Percentiles rank a stretch among this genome's conserved stretches.
Conservation (phyloP, 2,329 filamentous ascomycete species). For the Aspergillus viridinutans region DNA sequence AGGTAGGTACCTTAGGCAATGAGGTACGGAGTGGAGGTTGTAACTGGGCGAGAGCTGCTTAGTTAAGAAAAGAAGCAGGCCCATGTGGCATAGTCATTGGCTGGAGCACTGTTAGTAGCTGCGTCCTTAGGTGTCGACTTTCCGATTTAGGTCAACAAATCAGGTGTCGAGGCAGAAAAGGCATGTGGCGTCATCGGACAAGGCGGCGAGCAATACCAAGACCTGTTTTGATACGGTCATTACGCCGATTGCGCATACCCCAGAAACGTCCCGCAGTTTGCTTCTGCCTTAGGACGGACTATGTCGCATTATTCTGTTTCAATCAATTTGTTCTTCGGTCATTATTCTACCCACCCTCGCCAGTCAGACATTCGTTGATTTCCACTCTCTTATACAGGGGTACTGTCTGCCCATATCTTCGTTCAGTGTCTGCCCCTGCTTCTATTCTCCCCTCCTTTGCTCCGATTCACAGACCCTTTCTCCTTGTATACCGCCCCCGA, state of each 20-base stretch:
- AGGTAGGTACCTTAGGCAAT: not conserved
- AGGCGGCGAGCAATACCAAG: conserved; percentile 27
- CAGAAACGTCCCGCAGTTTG: conserved; percentile 9
- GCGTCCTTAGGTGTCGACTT: not conserved
- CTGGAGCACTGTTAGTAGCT: not conserved
- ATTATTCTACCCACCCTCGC: not conserved
- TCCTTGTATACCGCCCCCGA: not conserved
- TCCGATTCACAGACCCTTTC: not conserved
- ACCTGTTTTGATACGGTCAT: conserved; percentile 13
- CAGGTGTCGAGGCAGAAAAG: conserved; percentile 5
- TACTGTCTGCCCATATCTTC: not conserved
- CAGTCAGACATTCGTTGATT: conserved; percentile 1
- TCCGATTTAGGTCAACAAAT: not conserved
- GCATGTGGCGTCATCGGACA: conserved; percentile 32
- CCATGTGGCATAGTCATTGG: not conserved
- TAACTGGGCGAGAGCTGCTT: not conserved
- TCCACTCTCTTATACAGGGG: not conserved
- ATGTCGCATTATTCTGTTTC: not conserved
- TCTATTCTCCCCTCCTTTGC: not conserved
- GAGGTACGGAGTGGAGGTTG: not conserved
- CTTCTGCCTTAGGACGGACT: no score
- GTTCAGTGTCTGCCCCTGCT: not conserved
- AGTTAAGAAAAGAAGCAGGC: not conserved
- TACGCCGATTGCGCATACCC: conserved; percentile 3
- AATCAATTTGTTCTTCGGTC: not conserved